Conservation (phyloP, 2,329 filamentous ascomycete species). For the Colletotrichum nymphaeae region DNA sequence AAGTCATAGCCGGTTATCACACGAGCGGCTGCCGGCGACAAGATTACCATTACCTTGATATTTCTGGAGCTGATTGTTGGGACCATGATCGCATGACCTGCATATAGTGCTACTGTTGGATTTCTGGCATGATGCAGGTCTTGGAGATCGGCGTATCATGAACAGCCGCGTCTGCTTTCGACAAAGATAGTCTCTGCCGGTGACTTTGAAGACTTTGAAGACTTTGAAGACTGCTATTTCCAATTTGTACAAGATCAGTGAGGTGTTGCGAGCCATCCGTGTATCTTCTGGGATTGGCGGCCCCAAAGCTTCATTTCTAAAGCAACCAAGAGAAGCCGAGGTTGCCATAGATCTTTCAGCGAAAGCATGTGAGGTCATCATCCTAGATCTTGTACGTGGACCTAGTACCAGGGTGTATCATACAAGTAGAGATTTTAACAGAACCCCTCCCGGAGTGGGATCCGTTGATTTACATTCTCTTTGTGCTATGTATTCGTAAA, state of each 20-base stretch:
- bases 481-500: neutral
- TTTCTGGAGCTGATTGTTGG: neutral
- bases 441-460: neutral
- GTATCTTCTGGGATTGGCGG: neutral
- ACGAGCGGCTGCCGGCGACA: neutral
- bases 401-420: neutral
- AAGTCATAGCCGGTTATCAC: neutral
- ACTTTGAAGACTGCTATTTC: neutral
- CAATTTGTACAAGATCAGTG: neutral
- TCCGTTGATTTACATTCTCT: neutral
- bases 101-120: slow-evolving; percentile 15
- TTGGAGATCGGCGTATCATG: neutral
- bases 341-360: neutral
- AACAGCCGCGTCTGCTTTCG: neutral
- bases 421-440: neutral
- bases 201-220: neutral
- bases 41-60: neutral
- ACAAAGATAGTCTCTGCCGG: neutral
- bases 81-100: neutral
- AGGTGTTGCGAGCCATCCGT: neutral
- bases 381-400: neutral
- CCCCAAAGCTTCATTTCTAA: neutral
- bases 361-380: neutral
- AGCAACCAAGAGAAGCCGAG: neutral
- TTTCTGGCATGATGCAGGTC: slow-evolving; percentile 14